A percentile compares a stretch with the other conserved stretches of the same genome.
Evolutionary conservation across 768 basidiomycete genomes (phyloP).

Genomic region (Gloeophyllum trabeum): DNA sequence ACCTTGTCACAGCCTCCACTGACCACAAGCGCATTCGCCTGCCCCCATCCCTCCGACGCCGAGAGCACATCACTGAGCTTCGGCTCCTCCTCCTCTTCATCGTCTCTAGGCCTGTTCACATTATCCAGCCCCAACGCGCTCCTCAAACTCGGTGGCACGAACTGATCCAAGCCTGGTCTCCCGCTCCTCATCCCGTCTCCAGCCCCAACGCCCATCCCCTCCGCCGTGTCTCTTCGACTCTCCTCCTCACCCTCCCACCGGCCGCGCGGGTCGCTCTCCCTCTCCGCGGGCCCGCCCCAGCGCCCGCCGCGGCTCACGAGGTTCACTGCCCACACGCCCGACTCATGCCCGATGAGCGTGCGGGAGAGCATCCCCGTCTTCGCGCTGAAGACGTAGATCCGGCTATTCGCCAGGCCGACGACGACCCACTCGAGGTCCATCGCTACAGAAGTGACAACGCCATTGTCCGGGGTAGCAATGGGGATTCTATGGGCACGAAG

Average conservation of each 20-base stretch:
- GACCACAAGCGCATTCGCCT: slow-evolving; percentile 71
- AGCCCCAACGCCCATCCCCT: not conserved
- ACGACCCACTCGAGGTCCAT: slow-evolving; percentile 79
- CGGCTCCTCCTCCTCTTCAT: not conserved
- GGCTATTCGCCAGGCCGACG: slow-evolving; percentile 77
- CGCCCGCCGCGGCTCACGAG: not conserved
- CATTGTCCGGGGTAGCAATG: slow-evolving; percentile 28
- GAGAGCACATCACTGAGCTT: slow-evolving; percentile 45
- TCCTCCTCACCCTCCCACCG: slow-evolving; percentile 3
- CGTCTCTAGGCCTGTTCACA: not conserved
- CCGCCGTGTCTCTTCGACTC: slow-evolving; percentile 9
- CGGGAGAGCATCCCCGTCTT: slow-evolving; percentile 63
- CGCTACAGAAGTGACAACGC: slow-evolving; percentile 81
- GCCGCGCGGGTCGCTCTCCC: not conserved
- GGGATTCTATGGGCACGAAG: slow-evolving; percentile 53
- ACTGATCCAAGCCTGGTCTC: not conserved
- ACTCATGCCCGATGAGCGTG: slow-evolving; percentile 74
- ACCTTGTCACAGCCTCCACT: slow-evolving; percentile 91
- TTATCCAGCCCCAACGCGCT: not conserved
- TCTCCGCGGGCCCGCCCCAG: slow-evolving; percentile 9
- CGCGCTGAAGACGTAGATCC: slow-evolving; percentile 80
- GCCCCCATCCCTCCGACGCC: slow-evolving; percentile 83
- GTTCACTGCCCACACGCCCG: slow-evolving; percentile 83
- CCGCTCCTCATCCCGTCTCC: not conserved
- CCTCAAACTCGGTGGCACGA: not conserved